Evolutionary conservation across 768 basidiomycete genomes (phyloP).

Genomic region (Tubosaeta sp.): DNA sequence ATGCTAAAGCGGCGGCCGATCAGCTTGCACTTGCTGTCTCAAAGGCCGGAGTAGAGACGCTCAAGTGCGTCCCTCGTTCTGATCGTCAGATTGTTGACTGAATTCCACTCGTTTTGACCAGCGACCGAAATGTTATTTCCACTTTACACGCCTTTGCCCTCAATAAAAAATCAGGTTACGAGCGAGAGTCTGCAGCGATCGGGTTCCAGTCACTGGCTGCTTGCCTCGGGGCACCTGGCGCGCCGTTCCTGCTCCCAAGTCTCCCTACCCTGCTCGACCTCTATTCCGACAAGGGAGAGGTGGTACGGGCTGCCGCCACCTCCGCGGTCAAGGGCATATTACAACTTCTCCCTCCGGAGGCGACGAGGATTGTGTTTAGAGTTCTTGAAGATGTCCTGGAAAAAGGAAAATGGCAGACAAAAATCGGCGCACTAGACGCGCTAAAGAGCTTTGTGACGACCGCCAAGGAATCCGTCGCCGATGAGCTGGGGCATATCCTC

Average conservation of each 20-base stretch:
- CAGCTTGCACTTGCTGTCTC: conserved; percentile 68
- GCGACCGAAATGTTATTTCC: conserved; percentile 58
- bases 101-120: conserved; percentile 26
- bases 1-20: conserved; percentile 83
- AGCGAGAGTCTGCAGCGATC: conserved; percentile 83
- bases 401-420: conserved; percentile 88
- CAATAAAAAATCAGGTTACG: conserved; percentile 85
- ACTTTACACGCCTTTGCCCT: conserved; percentile 65
- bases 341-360: conserved; percentile 80
- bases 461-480: conserved; percentile 74
- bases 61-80: conserved; percentile 44
- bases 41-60: conserved; percentile 56
- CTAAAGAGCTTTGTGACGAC: conserved; percentile 68
- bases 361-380: conserved; percentile 63
- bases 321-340: conserved; percentile 79
- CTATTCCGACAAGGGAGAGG: conserved; percentile 91
- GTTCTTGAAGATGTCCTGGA: conserved; percentile 72
- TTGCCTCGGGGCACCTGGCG: conserved; percentile 64
- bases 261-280: conserved; percentile 77
- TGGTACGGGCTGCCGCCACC: conserved; percentile 78
- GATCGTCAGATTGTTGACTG: conserved; percentile 11
- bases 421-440: conserved; percentile 89
- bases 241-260: conserved; percentile 71
- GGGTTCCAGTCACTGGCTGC: conserved; percentile 72
- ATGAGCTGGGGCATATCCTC: conserved; percentile 73